Evolutionary conservation across 371 early-diverging fungal species (phyloP), one percentile per base, ranked within the genome.

Genomic region (Lichtheimia corymbifera): DNA sequence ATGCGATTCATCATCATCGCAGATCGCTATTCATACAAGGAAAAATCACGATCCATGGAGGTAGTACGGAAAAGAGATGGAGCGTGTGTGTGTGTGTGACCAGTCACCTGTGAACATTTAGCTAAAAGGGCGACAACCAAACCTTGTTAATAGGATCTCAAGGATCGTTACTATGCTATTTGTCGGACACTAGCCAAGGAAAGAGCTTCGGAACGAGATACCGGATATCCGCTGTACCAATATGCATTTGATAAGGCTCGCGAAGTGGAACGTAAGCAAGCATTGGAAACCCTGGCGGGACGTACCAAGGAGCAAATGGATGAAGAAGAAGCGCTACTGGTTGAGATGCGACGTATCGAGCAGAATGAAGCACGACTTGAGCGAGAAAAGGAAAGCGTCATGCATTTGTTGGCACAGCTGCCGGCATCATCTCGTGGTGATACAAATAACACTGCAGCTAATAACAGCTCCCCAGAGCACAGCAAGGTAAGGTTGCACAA

Each of bases 231-330:
- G 35, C 11, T 35, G 0, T 68, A 77, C 17, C 70, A 73, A 13
- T 85, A 82, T 59, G 64, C 43, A 35, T 91, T 70, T 69, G 83
- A 88, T 65, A 88, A 88, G 70, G 62, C 69, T 53, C 74, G 63
- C 57, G 96, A 96, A 70, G 65, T 83, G 6, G 91, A 93, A 63
- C 80, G 97, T 20, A 96, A 95, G 71, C 79, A 83, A 63, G 86
- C 91, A 17, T 75, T 97, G 15, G 86, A 82, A 22, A 72, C 75
- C 18, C 71, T 97, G 45, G 88, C 85, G 59, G 73, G 65, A 14
- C 85, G 95, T 22, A 87, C 92, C 12, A 76, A 81, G 17, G 94
- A 92, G 53, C 88, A 95, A 67, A 86, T 94, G 27, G 83, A 90
- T 72, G 95, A 95, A 66, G 96, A 95, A 67, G 93, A 91, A 63